These are phyloP conservation scores for Polygonum maritimum DNA, from an alignment of 148 eudicot species.

Conservation along the genomic window DNA sequence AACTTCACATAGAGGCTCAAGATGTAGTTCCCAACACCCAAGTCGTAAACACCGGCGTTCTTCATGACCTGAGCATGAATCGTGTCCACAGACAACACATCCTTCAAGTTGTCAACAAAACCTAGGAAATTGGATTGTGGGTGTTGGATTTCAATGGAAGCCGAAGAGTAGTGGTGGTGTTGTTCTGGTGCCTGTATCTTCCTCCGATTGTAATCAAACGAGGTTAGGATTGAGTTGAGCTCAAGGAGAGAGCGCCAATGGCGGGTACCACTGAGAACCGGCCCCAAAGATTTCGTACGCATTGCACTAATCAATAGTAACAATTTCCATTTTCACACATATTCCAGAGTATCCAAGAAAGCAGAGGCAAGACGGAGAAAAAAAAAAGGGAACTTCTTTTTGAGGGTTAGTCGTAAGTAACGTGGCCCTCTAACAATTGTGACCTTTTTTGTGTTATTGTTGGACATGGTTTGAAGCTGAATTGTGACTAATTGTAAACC, in stretches of 20 bases:
- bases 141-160: conserved; percentile 4
- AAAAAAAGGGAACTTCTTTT: not conserved
- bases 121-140: conserved; percentile 20
- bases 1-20: conserved; percentile 41
- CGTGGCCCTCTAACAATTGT: not conserved
- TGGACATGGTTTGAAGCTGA: not conserved
- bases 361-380: not conserved
- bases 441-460: too few relatives aligned
- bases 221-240: conserved; percentile 1
- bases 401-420: not conserved
- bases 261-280: conserved; percentile 1
- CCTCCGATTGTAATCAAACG: conserved; percentile 5
- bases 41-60: conserved; percentile 26
- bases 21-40: conserved; percentile 40
- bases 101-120: conserved; percentile 20
- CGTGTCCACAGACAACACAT: conserved; percentile 14
- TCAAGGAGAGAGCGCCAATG: conserved; percentile 5
- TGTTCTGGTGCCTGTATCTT: not conserved
- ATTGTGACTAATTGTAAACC: not conserved
- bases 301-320: conserved; percentile 1
- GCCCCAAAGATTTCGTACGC: conserved; percentile 12
- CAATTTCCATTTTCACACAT: not conserved
- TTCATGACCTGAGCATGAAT: conserved; percentile 42
- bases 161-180: conserved; percentile 7
- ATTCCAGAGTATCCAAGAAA: not conserved